Percentiles rank a stretch among this genome's conserved stretches.
Evolutionary conservation across 1,284 basidiomycete genomes (phyloP).

Genomic region (Gymnopus androsaceus): DNA sequence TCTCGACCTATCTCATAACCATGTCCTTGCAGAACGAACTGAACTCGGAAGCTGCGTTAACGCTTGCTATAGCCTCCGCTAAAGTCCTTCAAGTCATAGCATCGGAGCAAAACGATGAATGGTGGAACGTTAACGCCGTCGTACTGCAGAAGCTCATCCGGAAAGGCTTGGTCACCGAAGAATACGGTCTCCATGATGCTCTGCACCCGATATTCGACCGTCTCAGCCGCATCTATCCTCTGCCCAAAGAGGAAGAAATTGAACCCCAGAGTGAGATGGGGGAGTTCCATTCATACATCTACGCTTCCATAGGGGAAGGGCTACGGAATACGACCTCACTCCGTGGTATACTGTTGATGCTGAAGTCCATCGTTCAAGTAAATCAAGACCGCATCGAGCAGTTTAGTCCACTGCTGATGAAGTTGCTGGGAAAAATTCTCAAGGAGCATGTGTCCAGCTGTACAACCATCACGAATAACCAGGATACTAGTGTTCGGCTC

Average conservation of each 20-base stretch:
- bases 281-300: slow-evolving; percentile 80
- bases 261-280: slow-evolving; percentile 66
- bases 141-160: slow-evolving; percentile 90
- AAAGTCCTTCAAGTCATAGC: slow-evolving; percentile 90
- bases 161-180: slow-evolving; percentile 83
- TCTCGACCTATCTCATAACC: not conserved
- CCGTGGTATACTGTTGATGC: slow-evolving; percentile 82
- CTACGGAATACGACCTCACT: slow-evolving; percentile 74
- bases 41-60: slow-evolving; percentile 62
- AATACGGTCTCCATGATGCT: slow-evolving; percentile 75
- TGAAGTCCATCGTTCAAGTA: slow-evolving; percentile 86
- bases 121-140: slow-evolving; percentile 78
- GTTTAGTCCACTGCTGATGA: slow-evolving; percentile 79
- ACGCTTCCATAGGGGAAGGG: slow-evolving; percentile 80
- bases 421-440: slow-evolving; percentile 82
- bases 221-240: slow-evolving; percentile 82
- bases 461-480: slow-evolving; percentile 47
- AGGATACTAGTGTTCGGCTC: slow-evolving; percentile 63
- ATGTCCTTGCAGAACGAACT: slow-evolving; percentile 64
- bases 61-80: slow-evolving; percentile 80
- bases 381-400: slow-evolving; percentile 85
- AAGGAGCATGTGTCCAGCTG: slow-evolving; percentile 83
- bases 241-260: slow-evolving; percentile 80
- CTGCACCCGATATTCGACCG: slow-evolving; percentile 86
- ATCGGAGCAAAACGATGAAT: slow-evolving; percentile 81